Base-by-base conservation (phyloP, 768 basidiomycete species). In the Hydnomerulius pinastri region DNA sequence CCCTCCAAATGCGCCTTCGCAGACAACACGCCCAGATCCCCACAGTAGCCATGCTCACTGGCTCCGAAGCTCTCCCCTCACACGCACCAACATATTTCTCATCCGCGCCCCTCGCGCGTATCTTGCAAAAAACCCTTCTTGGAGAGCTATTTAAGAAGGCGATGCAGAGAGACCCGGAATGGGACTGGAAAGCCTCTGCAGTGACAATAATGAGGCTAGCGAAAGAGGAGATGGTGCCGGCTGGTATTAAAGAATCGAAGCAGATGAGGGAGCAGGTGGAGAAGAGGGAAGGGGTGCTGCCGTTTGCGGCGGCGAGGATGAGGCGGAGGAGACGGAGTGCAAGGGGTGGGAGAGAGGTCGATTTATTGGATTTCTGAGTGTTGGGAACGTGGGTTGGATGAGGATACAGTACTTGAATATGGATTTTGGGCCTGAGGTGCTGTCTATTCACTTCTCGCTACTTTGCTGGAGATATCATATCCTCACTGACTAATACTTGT, bases 231-330 rank as follows among this genome's bases (percentile, higher is more conserved):
- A 63, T 68, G 66, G 32, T 63, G 6, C 58, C 58, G 0, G 51
- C 53, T 5, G 48, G 42, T 15, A 15, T 6, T 20, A 9, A n/a
- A 36, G 39, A 8, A 4, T 15, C n/a, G 0, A 33, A 53, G 13
- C 43, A 3, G 9, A 17, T 15, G 41, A 48, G 28, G 28, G 38
- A 24, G 23, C 20, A 44, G 4, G 12, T 17, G 1, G 38, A 46
- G 36, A 12, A 12, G 39, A 35, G 20, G 12, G 43, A 42, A 21
- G 45, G 36, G 0, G 36, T 48, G 27, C 50, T 59, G 36, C 59
- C 59, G 11, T 65, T 55, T 29, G 48, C 56, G 9, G 62, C 62
- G n/a, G 57, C 62, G 53, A 62, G 65, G 48, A 62, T 65, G 50
- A 56, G 49, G 38, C 54, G 54, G 2, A 55, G 62, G 12, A 60